Conservation (phyloP, 2,329 filamentous ascomycete species). For the Plenodomus biglobosus region DNA sequence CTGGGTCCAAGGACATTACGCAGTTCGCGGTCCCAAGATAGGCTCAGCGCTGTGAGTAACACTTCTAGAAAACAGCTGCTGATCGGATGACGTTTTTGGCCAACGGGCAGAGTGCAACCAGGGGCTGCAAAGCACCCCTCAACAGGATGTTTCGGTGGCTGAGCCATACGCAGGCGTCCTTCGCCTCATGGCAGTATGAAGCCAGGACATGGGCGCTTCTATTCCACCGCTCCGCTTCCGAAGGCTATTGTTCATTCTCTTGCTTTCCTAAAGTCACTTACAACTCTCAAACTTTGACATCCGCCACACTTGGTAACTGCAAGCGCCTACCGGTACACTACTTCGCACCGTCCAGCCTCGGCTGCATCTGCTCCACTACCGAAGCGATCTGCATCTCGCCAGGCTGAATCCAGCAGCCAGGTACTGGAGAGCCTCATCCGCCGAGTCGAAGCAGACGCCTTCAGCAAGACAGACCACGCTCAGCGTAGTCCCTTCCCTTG, state of each 20-base stretch:
- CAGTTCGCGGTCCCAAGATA: neutral
- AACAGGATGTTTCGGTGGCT: conserved; percentile 22
- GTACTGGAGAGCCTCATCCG: conserved; percentile 12
- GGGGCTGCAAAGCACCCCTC: conserved; percentile 5
- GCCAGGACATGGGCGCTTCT: conserved; percentile 15
- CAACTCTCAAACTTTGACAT: conserved; percentile 4
- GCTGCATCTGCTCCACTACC: conserved; percentile 13
- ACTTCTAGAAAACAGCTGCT: neutral
- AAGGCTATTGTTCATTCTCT: conserved; percentile 2
- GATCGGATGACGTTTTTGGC: conserved; percentile 4
- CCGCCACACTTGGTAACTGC: conserved; percentile 2
- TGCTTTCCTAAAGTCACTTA: neutral
- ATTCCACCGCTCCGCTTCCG: conserved; percentile 7
- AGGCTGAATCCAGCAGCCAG: conserved; percentile 23
- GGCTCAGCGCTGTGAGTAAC: neutral
- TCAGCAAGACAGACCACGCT: conserved; percentile 11
- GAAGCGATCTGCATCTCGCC: conserved; percentile 24
- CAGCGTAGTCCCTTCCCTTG: conserved; percentile 5
- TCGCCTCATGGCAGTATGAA: conserved; percentile 22
- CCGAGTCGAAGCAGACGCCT: conserved; percentile 2
- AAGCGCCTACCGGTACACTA: neutral
- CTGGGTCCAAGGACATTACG: neutral
- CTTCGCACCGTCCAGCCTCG: conserved; percentile 10
- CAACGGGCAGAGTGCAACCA: conserved; percentile 5
- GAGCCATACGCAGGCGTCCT: conserved; percentile 18